Conservation (phyloP, 352 stramenopile species). For the Phytophthora pini region DNA sequence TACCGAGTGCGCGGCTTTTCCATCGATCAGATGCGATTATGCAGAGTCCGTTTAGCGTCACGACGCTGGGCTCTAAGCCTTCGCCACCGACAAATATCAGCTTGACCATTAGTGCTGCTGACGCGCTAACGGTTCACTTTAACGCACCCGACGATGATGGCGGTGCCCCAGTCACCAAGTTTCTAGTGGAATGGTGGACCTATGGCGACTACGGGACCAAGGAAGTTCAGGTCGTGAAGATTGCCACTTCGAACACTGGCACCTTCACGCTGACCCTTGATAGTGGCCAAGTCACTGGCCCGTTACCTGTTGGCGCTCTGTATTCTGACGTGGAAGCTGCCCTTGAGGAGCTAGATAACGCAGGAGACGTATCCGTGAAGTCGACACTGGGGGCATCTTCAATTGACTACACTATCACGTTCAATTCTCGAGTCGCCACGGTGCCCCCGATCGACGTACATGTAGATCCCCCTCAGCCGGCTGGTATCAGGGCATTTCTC, state of each 20-base stretch:
- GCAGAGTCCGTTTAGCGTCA: constrained; percentile 70
- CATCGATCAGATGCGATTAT: constrained; percentile 67
- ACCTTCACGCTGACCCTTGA: constrained; percentile 85
- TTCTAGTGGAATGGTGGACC: constrained; percentile 90
- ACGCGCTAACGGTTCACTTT: constrained; percentile 89
- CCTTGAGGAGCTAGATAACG: constrained; percentile 76
- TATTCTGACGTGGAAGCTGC: constrained; percentile 83
- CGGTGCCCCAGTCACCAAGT: constrained; percentile 83
- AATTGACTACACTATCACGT: constrained; percentile 61
- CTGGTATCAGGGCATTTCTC: constrained; percentile 41
- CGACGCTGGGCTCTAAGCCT: constrained; percentile 61
- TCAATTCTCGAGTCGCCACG: constrained; percentile 47
- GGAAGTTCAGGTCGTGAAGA: constrained; percentile 88
- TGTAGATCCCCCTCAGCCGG: constrained; percentile 44
- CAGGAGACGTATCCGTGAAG: constrained; percentile 84
- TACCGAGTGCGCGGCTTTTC: constrained; percentile 91
- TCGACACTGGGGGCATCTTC: constrained; percentile 35
- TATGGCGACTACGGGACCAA: constrained; percentile 50
- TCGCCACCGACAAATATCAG: constrained; percentile 46
- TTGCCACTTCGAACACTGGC: constrained; percentile 72
- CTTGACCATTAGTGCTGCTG: constrained; percentile 52
- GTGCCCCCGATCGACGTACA: constrained; percentile 38
- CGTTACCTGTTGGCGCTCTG: constrained; percentile 56
- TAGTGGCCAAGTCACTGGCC: constrained; percentile 47
- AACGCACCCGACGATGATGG: constrained; percentile 83